Conservation (phyloP, 495 filamentous ascomycete species). For the Tuber brumale region DNA sequence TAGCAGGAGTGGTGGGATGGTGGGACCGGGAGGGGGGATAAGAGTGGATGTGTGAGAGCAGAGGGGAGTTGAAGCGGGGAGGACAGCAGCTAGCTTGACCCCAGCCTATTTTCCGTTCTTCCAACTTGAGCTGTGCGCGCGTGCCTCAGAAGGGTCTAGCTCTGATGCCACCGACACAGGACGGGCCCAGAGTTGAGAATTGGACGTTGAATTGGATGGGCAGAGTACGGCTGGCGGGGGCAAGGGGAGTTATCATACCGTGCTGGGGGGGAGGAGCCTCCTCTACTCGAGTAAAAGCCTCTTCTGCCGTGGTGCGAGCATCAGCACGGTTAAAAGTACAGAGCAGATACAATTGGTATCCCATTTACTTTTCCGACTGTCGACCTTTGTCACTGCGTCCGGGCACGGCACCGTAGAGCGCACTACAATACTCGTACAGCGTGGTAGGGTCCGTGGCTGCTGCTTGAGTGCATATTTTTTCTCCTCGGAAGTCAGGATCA, state of each 20-base stretch:
- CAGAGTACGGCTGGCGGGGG: not conserved
- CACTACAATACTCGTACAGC: not conserved
- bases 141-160: not conserved
- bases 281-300: not conserved
- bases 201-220: not conserved
- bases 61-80: not conserved
- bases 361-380: not conserved
- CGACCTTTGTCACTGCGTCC: not conserved
- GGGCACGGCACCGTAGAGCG: not conserved
- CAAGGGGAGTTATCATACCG: too few species aligned
- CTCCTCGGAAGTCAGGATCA: not conserved
- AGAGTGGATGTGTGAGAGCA: not conserved
- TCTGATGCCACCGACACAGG: not conserved
- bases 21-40: not conserved
- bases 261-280: not conserved
- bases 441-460: not conserved
- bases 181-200: not conserved
- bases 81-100: not conserved
- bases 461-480: not conserved
- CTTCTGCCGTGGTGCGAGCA: not conserved
- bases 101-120: not conserved
- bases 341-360: not conserved
- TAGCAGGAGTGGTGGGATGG: not conserved
- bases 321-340: not conserved
- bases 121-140: not conserved